A percentile compares a stretch with the other conserved stretches of the same genome.
Conservation (phyloP, 2,329 filamentous ascomycete genomes). For the Periconia macrospinosa region DNA sequence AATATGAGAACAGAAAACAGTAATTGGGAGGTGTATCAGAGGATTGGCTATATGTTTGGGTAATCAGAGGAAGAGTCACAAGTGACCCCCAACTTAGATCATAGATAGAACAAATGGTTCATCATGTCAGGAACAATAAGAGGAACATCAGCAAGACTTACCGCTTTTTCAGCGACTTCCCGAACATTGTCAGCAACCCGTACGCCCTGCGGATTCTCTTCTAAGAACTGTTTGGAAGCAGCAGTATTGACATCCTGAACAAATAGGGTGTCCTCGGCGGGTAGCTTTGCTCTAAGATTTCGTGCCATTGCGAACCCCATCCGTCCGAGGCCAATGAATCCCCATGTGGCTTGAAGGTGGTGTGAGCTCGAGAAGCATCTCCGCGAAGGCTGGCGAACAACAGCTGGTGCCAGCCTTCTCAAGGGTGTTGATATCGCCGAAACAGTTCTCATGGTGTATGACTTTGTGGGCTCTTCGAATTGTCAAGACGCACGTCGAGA, state of each 20-base stretch:
- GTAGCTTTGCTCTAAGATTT: constrained; percentile 69
- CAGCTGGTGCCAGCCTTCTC: constrained; percentile 20
- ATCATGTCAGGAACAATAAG: constrained; percentile 49
- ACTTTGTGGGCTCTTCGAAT: not conserved
- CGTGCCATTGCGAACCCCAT: constrained; percentile 72
- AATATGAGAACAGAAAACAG: constrained; percentile 3
- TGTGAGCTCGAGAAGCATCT: constrained; percentile 48
- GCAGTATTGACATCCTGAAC: constrained; percentile 67
- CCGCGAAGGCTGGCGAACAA: constrained; percentile 26
- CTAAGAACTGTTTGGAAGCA: constrained; percentile 58
- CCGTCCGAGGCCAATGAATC: constrained; percentile 12
- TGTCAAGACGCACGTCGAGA: not conserved
- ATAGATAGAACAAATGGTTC: constrained; percentile 58
- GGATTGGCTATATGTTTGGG: constrained; percentile 70
- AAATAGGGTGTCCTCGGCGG: constrained; percentile 62
- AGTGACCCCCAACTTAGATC: constrained; percentile 73
- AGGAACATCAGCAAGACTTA: constrained; percentile 47
- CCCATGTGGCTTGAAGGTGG: constrained; percentile 11
- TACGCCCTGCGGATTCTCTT: constrained; percentile 58
- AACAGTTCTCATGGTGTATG: constrained; percentile 30
- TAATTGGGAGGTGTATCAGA: constrained; percentile 54
- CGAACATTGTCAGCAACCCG: constrained; percentile 60
- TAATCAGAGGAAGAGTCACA: constrained; percentile 64
- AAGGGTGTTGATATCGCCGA: constrained; percentile 32
- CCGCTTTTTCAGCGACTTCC: constrained; percentile 67